Percentiles rank a stretch among this genome's conserved stretches.
Conservation (phyloP, 345 rosid species). For the Dimocarpus longan region DNA sequence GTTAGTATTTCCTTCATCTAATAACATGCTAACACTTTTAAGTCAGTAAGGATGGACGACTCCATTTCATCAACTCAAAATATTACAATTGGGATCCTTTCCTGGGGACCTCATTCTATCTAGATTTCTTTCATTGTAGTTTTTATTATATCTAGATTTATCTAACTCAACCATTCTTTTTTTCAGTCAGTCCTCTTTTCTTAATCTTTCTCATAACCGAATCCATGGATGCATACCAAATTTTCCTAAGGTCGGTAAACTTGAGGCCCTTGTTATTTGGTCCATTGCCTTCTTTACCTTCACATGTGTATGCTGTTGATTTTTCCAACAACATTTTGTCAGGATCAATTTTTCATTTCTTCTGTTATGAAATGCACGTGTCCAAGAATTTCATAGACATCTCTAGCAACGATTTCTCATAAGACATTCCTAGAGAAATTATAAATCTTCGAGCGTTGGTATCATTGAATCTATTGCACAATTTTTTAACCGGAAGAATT, state of each 20-base stretch:
- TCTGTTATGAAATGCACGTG: constrained; percentile 22
- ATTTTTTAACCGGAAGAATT: neutral
- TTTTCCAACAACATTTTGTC: constrained; percentile 17
- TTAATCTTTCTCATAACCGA: constrained; percentile 32
- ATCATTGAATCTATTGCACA: neutral
- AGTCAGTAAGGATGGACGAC: constrained; percentile 27
- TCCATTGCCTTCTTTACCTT: neutral
- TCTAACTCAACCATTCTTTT: constrained; percentile 26
- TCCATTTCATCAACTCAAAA: constrained; percentile 17
- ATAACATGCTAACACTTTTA: constrained; percentile 23
- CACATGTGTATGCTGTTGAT: no score
- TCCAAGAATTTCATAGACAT: neutral
- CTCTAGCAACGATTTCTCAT: neutral
- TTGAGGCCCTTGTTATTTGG: constrained; percentile 24
- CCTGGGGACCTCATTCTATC: constrained; percentile 30
- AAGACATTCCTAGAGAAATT: constrained; percentile 8
- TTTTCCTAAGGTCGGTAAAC: neutral
- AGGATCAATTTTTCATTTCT: neutral
- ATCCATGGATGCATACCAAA: constrained; percentile 29
- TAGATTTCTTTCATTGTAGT: constrained; percentile 27
- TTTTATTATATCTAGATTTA: constrained; percentile 22
- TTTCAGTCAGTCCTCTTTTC: neutral
- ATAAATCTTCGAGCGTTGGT: neutral
- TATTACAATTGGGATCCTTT: constrained; percentile 12
- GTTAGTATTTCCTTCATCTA: constrained; percentile 17